Conservation (phyloP, 23 red algal species). For the Cyanidiococcus yangmingshanensis region DNA sequence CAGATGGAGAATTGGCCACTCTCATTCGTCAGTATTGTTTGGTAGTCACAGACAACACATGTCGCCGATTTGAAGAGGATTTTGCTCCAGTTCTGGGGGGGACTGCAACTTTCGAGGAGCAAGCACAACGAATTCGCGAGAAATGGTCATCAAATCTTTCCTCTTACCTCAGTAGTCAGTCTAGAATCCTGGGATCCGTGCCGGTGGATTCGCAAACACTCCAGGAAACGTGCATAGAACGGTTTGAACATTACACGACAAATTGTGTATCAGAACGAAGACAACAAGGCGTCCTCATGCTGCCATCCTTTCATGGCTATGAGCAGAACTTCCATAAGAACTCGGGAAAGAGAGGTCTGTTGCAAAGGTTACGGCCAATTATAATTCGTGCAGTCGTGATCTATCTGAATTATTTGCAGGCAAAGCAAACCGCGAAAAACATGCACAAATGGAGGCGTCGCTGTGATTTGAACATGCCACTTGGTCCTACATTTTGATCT, state of each 20-base stretch:
- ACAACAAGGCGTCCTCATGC: constrained; percentile 42
- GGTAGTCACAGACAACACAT: not conserved
- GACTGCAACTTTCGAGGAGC: constrained; percentile 44
- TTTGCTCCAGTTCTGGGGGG: constrained; percentile 74
- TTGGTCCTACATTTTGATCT: constrained; percentile 24
- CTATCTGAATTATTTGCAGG: constrained; percentile 78
- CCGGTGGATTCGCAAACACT: not conserved
- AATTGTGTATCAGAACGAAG: constrained; percentile 51
- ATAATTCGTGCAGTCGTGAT: constrained; percentile 59
- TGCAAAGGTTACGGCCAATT: constrained; percentile 51
- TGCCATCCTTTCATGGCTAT: constrained; percentile 32
- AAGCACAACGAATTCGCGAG: constrained; percentile 13
- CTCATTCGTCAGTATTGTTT: constrained; percentile 13
- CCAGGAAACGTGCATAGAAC: not conserved
- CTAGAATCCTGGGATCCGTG: not conserved
- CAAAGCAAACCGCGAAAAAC: constrained; percentile 12
- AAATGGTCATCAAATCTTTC: not conserved
- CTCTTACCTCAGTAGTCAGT: not conserved
- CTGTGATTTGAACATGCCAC: constrained; percentile 11
- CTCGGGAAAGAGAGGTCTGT: constrained; percentile 37
- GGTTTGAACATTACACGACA: constrained; percentile 38
- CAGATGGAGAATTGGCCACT: not conserved
- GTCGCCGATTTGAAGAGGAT: constrained; percentile 55
- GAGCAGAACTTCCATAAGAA: constrained; percentile 1
- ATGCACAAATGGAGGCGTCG: not conserved